Conservation (phyloP, 352 stramenopile genomes). For the Globisporangium yorkense region DNA sequence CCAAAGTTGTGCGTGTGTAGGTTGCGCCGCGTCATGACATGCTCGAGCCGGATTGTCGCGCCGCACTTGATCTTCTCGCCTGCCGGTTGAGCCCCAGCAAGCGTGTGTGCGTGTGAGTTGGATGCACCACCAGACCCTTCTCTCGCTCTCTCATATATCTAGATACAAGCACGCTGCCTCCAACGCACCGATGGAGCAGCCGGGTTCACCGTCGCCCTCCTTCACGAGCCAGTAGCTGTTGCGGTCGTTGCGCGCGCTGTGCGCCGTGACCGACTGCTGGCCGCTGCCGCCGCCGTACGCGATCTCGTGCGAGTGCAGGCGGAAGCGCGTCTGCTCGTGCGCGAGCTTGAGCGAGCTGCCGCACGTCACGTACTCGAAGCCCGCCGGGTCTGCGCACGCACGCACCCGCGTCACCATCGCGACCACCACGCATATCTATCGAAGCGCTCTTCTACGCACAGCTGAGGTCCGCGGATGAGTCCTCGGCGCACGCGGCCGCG, state of each 20-base stretch:
- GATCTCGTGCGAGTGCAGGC: slow-evolving; percentile 82
- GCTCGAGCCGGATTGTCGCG: slow-evolving; percentile 63
- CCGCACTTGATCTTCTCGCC: slow-evolving; percentile 62
- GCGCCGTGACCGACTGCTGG: slow-evolving; percentile 75
- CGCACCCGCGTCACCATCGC: background rate
- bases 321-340: slow-evolving; percentile 65
- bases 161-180: background rate
- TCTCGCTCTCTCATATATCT: too few species aligned
- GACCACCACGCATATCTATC: background rate
- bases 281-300: slow-evolving; percentile 68
- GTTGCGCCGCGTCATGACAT: slow-evolving; percentile 70
- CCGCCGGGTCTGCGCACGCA: slow-evolving; percentile 39
- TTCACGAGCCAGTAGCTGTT: slow-evolving; percentile 88
- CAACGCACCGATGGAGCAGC: slow-evolving; percentile 30
- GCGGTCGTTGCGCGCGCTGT: slow-evolving; percentile 64
- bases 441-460: slow-evolving; percentile 29
- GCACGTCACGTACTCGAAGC: slow-evolving; percentile 79
- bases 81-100: slow-evolving; percentile 1
- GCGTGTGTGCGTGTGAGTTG: background rate
- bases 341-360: slow-evolving; percentile 83
- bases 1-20: slow-evolving; percentile 73
- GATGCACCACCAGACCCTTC: too few species aligned
- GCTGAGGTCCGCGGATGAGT: slow-evolving; percentile 66
- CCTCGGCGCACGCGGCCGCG: slow-evolving; percentile 55
- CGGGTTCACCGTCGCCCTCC: slow-evolving; percentile 44